Base-by-base conservation (phyloP, 2,329 filamentous ascomycete species). In the Coccinonectria pachysandricola region DNA sequence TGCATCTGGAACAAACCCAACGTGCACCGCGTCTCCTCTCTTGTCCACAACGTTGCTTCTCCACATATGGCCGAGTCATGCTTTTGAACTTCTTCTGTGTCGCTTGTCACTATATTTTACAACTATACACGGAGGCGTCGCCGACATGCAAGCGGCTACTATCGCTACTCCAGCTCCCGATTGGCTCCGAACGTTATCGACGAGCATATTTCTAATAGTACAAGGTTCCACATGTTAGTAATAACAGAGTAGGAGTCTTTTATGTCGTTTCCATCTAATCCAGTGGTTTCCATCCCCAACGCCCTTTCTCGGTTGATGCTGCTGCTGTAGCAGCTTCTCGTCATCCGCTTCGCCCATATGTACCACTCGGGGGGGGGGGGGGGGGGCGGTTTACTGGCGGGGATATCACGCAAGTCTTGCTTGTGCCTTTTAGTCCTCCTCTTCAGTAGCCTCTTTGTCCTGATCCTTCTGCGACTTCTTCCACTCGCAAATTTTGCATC, bases 401-500 rank as follows among this genome's bases (percentile, higher is more conserved):
- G n/a, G n/a, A n/a, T n/a, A n/a, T n/a, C n/a, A n/a, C n/a, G n/a
- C n/a, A n/a, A n/a, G n/a, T n/a, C n/a, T n/a, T n/a, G n/a, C n/a
- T n/a, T n/a, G n/a, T n/a, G 7, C 9, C 27, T 15, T 45, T 40
- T 48, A 54, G 15, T 56, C 52, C 14, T 55, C 50, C 15, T 54
- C 50, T 30, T 54, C 48, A 19, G 48, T 36, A 31, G 53, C 45
- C 24, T 59, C 55, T 8, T 50, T 39, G 17, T 53, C 48, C 15
- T 58, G 43, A 32, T 56, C 50, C 23, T 57, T 49, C 36, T 56
- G 53, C 39, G 60, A 48, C 44, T 69, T 64, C 39, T 73, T 68
- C 59, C 56, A 60, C 41, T 68, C 64, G 46, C 57, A 59, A 23
- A 65, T 58, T 49, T 79, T 78, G 75, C 84, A 91, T 39, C 66